These are phyloP conservation scores for Trametes cingulata DNA, from an alignment of 768 basidiomycete genomes.

Conservation along the genomic window DNA sequence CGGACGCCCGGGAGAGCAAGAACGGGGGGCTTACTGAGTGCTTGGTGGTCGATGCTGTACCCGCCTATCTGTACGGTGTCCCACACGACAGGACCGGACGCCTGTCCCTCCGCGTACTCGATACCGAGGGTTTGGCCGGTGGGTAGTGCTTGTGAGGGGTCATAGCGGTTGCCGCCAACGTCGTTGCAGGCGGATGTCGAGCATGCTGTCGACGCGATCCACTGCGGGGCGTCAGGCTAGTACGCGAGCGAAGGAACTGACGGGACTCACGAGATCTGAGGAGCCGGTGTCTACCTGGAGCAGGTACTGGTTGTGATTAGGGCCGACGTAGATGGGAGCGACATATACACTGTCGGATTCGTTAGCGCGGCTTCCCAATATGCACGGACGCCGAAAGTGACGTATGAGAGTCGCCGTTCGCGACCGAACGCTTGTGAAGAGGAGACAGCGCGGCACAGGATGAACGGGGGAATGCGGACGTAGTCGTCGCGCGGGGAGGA, in stretches of 20 bases:
- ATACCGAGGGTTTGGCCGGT: slow-evolving; percentile 52
- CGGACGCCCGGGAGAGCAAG: not conserved
- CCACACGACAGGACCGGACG: slow-evolving; percentile 68
- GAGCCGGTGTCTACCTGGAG: slow-evolving; percentile 83
- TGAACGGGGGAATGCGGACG: not conserved
- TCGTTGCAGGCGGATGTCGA: slow-evolving; percentile 51
- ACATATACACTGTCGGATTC: slow-evolving; percentile 56
- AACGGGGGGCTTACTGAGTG: slow-evolving; percentile 52
- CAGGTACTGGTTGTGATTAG: slow-evolving; percentile 43
- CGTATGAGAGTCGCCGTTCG: no score
- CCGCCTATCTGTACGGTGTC: slow-evolving; percentile 63
- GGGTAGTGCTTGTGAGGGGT: slow-evolving; percentile 48
- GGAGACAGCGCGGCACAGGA: not conserved
- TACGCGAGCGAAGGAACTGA: not conserved
- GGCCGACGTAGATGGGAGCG: slow-evolving; percentile 57
- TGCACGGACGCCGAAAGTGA: no score
- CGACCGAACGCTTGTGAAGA: not conserved
- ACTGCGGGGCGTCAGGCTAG: slow-evolving; percentile 42
- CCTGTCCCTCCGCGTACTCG: slow-evolving; percentile 58
- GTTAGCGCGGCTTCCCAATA: slow-evolving; percentile 2
- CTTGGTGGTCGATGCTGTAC: slow-evolving; percentile 65
- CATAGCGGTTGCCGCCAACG: slow-evolving; percentile 52
- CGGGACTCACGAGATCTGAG: slow-evolving; percentile 64
- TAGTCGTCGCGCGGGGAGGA: no score
- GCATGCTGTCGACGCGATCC: slow-evolving; percentile 73